These are phyloP conservation scores for Astrothelium subdiscretum DNA, from an alignment of 495 filamentous ascomycete species.

Conservation along the genomic window DNA sequence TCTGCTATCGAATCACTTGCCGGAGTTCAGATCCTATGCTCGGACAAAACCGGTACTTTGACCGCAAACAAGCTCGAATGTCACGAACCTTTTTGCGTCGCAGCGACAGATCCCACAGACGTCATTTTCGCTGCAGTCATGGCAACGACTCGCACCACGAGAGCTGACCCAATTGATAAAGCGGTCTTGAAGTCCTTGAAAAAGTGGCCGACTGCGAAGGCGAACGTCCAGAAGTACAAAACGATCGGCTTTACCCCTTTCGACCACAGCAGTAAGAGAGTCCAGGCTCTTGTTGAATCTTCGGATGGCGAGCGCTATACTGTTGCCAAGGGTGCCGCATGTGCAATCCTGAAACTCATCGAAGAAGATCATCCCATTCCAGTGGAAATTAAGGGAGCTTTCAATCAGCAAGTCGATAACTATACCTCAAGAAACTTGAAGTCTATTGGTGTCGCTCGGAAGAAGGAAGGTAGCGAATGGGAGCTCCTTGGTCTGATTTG, in stretches of 20 bases:
- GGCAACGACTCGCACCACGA: slow-evolving; percentile 85
- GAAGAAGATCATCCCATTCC: slow-evolving; percentile 68
- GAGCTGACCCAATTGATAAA: slow-evolving; percentile 91
- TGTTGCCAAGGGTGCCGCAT: slow-evolving; percentile 85
- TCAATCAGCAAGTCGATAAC: slow-evolving; percentile 82
- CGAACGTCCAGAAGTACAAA: slow-evolving; percentile 61
- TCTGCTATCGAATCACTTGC: slow-evolving; percentile 90
- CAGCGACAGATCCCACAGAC: slow-evolving; percentile 67
- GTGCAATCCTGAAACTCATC: slow-evolving; percentile 72
- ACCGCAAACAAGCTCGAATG: slow-evolving; percentile 90
- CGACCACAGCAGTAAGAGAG: slow-evolving; percentile 91
- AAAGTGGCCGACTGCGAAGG: slow-evolving; percentile 67
- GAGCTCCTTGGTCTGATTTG: slow-evolving; percentile 53
- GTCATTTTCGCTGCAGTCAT: slow-evolving; percentile 87
- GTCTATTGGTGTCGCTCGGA: slow-evolving; percentile 82
- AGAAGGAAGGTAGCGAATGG: slow-evolving; percentile 64
- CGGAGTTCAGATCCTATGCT: slow-evolving; percentile 92
- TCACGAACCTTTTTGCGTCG: slow-evolving; percentile 69
- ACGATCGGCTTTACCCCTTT: slow-evolving; percentile 77
- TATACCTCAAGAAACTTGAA: slow-evolving; percentile 88
- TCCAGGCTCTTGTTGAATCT: slow-evolving; percentile 71
- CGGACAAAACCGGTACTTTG: slow-evolving; percentile 89
- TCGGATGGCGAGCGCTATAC: slow-evolving; percentile 67
- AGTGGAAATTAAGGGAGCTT: slow-evolving; percentile 60
- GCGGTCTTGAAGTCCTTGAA: slow-evolving; percentile 78